phyloP scores from a whole-genome alignment of 495 filamentous ascomycete species.

The Hypoxylon fuscum region DNA sequence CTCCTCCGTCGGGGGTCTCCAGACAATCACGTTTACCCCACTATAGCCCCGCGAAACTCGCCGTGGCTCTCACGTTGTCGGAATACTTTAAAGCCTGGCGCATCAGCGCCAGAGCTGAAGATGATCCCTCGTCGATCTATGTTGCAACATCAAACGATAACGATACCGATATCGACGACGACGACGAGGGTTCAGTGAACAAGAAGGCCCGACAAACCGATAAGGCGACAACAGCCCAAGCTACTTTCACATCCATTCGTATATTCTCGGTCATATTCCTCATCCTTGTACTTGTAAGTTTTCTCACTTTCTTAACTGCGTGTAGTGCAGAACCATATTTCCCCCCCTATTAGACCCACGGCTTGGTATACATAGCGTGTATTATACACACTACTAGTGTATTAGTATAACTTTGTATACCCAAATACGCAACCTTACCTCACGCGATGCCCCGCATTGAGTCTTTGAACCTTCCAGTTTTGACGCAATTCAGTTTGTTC shows the following conservation, averaged over 20 bases:
- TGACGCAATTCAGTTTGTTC: constrained; percentile 35
- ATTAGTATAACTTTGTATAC: constrained; percentile 7
- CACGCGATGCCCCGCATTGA: constrained; percentile 32
- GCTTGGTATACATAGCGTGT: constrained; percentile 5
- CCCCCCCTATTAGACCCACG: constrained; percentile 18
- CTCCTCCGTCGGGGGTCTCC: constrained; percentile 29
- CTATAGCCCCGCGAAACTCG: constrained; percentile 48
- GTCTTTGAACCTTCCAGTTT: constrained; percentile 8
- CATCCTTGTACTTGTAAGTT: constrained; percentile 58
- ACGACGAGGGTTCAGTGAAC: not conserved
- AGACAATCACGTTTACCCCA: constrained; percentile 39
- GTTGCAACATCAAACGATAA: constrained; percentile 11
- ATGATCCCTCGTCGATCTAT: constrained; percentile 25
- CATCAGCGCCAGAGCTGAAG: constrained; percentile 46
- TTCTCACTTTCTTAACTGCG: too few species aligned
- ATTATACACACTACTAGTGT: not conserved
- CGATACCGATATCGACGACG: constrained; percentile 20
- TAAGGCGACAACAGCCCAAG: constrained; percentile 16
- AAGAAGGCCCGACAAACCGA: constrained; percentile 27
- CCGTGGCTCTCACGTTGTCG: constrained; percentile 40
- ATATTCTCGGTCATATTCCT: constrained; percentile 54
- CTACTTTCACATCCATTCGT: constrained; percentile 43
- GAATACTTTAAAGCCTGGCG: constrained; percentile 40
- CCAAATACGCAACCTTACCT: not conserved
- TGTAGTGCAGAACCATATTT: too few species aligned